Evolutionary conservation across 108 stramenopile genomes (phyloP), one percentile per base, ranked within the genome.

Genomic region (Cyclotella sp.): DNA sequence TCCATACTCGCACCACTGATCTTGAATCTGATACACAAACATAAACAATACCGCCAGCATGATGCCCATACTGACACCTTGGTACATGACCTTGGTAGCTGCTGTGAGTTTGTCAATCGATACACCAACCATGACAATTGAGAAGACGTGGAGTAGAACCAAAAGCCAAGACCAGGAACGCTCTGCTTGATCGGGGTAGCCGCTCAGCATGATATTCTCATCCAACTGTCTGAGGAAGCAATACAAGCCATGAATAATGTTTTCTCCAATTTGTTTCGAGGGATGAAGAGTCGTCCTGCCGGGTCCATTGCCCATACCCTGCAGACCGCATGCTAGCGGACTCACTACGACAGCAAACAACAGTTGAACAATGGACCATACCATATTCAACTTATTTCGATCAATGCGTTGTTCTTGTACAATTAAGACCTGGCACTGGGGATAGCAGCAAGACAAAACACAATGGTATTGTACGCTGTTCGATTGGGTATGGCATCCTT

Each of bases 371-470:
- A 92, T 47, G 9, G 89, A 87, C 27, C 93, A 54, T 9, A 95
- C 60, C 42, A 90, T 68, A 63, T 95, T 93, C 60, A 95, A 75
- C 61, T 87, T 63, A 72, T 88, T 88, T 2, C 86, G 68, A 62
- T 91, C 85, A 39, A 95, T 91, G 4, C 92, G 94, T 72, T 93
- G 91, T 41, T 86, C 64, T 95, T 95, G 86, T 93, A 93, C 21
- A 93, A 76, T 71, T 93, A 91, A 45, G 91, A 90, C 39, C 88
- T 84, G n/a, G 90, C 90, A 24, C 88, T 89, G 16, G 91, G 90
- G 34, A 95, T 79, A 47, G 87, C 85, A 39, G 78, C 82, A 2
- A 84, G 59, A 28, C 89, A 83, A 70, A 88, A 92, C 18, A 91
- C 70, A 26, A 92, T 30, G n/a, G n/a, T n/a, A n/a, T n/a, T n/a